Conservation (phyloP, 495 filamentous ascomycete genomes). For the Daldinia grandis region DNA sequence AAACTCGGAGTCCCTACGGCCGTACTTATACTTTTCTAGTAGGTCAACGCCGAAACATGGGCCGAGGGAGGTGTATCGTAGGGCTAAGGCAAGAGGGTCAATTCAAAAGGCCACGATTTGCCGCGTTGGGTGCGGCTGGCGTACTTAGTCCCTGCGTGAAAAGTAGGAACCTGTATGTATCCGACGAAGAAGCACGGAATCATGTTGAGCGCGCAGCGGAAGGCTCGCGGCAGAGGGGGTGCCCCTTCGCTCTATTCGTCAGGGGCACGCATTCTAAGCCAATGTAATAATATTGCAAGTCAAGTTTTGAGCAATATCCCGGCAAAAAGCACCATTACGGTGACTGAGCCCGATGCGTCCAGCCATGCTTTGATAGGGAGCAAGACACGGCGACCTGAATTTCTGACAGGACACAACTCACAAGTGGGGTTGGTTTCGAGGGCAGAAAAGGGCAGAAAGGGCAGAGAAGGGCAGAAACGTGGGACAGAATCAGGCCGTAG, state of each 20-base stretch:
- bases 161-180: constrained; percentile 29
- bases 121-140: constrained; percentile 38
- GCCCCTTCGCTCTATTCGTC: constrained; percentile 33
- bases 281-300: constrained; percentile 32
- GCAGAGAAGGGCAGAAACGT: constrained; percentile 18
- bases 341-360: constrained; percentile 39
- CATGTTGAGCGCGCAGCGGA: constrained; percentile 32
- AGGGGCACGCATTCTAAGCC: constrained; percentile 30
- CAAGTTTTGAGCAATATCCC: constrained; percentile 35
- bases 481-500: constrained; percentile 33
- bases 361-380: constrained; percentile 41
- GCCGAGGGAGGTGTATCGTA: constrained; percentile 29
- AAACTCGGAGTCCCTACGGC: constrained; percentile 33
- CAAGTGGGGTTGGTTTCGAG: constrained; percentile 38
- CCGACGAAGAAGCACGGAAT: constrained; percentile 41
- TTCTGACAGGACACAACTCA: constrained; percentile 41
- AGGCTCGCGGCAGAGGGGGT: constrained; percentile 38
- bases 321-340: constrained; percentile 40
- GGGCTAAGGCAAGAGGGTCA: constrained; percentile 29
- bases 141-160: constrained; percentile 31
- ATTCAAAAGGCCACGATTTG: constrained; percentile 36
- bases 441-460: constrained; percentile 4
- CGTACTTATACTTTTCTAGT: constrained; percentile 40
- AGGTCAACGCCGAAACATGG: constrained; percentile 38
- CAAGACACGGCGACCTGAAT: constrained; percentile 34